These are phyloP conservation scores for Xylaria acuta DNA, from an alignment of 495 filamentous ascomycete species.

Conservation along the genomic window DNA sequence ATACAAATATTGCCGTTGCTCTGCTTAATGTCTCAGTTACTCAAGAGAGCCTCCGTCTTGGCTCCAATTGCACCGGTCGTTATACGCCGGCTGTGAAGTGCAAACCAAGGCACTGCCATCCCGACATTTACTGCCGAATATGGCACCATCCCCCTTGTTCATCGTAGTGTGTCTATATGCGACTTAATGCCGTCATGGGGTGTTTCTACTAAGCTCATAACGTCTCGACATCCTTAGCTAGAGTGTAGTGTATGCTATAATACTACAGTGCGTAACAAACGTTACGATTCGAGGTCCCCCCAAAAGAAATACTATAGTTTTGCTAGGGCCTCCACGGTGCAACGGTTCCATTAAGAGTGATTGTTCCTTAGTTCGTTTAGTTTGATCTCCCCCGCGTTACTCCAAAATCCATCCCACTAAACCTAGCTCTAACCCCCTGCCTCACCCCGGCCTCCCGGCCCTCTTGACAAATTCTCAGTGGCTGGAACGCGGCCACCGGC, in stretches of 20 bases:
- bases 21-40: background rate
- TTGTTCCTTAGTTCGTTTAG: background rate
- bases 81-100: background rate
- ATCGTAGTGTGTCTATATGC: background rate
- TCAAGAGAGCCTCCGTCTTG: background rate
- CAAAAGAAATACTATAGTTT: background rate
- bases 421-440: background rate
- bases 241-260: background rate
- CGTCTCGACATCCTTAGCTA: background rate
- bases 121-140: constrained; percentile 2
- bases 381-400: constrained; percentile 13
- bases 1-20: background rate
- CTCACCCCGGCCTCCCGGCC: background rate
- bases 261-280: constrained; percentile 1
- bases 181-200: constrained; percentile 1
- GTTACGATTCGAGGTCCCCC: background rate
- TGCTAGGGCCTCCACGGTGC: background rate
- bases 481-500: background rate
- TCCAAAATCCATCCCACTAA: constrained; percentile 10
- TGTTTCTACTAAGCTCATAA: background rate
- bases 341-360: background rate
- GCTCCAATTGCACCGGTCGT: background rate
- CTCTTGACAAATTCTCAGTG: constrained; percentile 9
- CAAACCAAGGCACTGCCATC: background rate
- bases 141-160: background rate